Evolutionary conservation across 176 grass and related monocot species (phyloP).

Genomic region (Oryza rufipogon): DNA sequence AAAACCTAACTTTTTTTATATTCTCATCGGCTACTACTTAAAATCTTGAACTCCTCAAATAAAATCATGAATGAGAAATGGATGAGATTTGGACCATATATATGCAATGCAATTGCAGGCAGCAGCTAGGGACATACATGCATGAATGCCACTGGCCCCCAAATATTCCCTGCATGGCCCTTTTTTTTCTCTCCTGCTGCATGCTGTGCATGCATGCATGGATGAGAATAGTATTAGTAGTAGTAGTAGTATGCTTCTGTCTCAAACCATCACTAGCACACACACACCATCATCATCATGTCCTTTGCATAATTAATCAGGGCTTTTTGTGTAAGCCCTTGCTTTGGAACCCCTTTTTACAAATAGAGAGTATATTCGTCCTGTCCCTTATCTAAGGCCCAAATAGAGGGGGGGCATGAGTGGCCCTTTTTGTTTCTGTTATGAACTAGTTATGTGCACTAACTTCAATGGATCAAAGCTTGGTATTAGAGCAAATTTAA

Average conservation of each 20-base stretch:
- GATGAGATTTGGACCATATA: slow-evolving; percentile 26
- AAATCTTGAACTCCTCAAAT: too few relatives aligned
- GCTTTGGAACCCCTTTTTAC: slow-evolving; percentile 43
- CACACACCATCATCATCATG: slow-evolving; percentile 38
- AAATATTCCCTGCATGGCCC: slow-evolving; percentile 51
- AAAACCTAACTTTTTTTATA: too few relatives aligned
- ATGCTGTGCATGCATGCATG: neutral
- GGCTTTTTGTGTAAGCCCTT: slow-evolving; percentile 22
- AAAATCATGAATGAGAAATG: neutral
- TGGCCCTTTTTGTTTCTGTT: slow-evolving; percentile 47
- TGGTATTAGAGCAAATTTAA: too few relatives aligned
- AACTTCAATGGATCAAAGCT: slow-evolving; percentile 33
- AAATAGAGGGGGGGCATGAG: slow-evolving; percentile 34
- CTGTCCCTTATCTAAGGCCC: slow-evolving; percentile 39
- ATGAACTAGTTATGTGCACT: slow-evolving; percentile 28
- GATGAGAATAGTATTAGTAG: neutral
- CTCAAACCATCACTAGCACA: slow-evolving; percentile 29
- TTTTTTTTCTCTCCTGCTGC: neutral
- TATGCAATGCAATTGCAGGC: slow-evolving; percentile 6
- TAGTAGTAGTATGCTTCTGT: slow-evolving; percentile 15
- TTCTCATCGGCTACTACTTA: too few relatives aligned
- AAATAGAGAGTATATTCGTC: slow-evolving; percentile 47
- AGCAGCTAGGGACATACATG: slow-evolving; percentile 29
- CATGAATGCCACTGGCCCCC: slow-evolving; percentile 42
- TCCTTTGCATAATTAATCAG: slow-evolving; percentile 47